Evolutionary conservation across 352 stramenopile species (phyloP), one percentile per base, ranked within the genome.

Genomic region (Pelagophyceae sp.): DNA sequence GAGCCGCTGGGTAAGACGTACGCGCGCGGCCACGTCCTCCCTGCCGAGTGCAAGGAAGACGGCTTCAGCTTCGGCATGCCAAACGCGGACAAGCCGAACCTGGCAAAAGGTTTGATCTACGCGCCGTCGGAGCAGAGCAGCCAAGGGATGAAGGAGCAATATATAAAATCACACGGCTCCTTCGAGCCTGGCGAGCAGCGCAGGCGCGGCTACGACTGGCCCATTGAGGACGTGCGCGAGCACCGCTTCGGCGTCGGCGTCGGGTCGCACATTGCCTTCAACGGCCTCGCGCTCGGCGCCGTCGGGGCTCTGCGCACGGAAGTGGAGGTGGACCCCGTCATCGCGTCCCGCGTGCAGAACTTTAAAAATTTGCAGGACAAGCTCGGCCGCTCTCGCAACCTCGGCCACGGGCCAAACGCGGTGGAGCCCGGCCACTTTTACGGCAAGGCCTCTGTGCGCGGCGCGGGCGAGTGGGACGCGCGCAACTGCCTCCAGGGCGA

Each of bases 121-220:
- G 86, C 94, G 75, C 91, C 87, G 23, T 89, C 91, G 27, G 92
- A 93, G 75, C 86, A 94, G 74, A 79, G 95, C 72, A 23, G 0
- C 79, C n/a, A 65, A 80, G 81, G 92, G 45, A 80, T 87, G 45
- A 82, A 90, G 72, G 86, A 85, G 29, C 81, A 87, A 19, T 95
- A 94, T 86, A 90, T 87, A 72, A 81, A 86, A 72, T 93, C 84
- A 37, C 88, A 95, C 72, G 86, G 89, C 0, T 88, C 85, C 0
- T 87, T 91, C 51, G 86, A 85, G 0, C 90, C 91, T 3, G 91
- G 91, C 0, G 88, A 95, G 72, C 91, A 95, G 79, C 91, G 90
- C 77, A 89, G 89, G 76, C 87, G 90, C 29, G 85, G 91, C 76
- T 95, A 95, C 79, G 78, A 86, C 64, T 94, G 90, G 90, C 45